Evolutionary conservation across 495 filamentous ascomycete species (phyloP).

Genomic region (Xanthoparmelia taractica): DNA sequence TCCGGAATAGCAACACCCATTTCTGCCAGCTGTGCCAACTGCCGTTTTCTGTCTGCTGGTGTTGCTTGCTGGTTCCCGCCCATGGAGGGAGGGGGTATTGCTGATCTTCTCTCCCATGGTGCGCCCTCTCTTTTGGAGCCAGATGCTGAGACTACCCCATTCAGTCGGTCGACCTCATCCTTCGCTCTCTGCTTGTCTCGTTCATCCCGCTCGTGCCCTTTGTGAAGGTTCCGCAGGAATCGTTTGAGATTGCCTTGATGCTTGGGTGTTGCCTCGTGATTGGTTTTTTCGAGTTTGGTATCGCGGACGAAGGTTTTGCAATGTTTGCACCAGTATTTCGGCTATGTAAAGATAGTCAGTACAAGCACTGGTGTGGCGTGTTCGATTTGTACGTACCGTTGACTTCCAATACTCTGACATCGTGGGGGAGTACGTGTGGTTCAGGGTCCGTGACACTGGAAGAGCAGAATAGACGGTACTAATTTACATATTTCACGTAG

Average conservation of each 20-base stretch:
- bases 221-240: constrained; percentile 79
- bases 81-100: constrained; percentile 17
- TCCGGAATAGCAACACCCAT: constrained; percentile 83
- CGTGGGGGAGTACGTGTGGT: background rate
- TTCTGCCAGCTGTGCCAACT: constrained; percentile 77
- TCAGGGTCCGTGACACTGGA: background rate
- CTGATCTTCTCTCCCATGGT: constrained; percentile 20
- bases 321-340: constrained; percentile 96
- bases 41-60: constrained; percentile 66
- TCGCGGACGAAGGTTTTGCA: constrained; percentile 88
- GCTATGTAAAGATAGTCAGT: constrained; percentile 37
- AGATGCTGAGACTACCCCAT: constrained; percentile 57
- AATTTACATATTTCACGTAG: background rate
- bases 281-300: constrained; percentile 77
- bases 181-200: constrained; percentile 74
- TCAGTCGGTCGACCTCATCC: constrained; percentile 77
- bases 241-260: constrained; percentile 88
- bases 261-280: constrained; percentile 83
- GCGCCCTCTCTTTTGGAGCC: constrained; percentile 22
- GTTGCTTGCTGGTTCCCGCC: constrained; percentile 37
- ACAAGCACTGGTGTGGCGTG: background rate
- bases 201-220: constrained; percentile 66
- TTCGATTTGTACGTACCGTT: constrained; percentile 45
- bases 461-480: background rate
- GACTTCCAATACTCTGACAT: constrained; percentile 99